Percentiles rank a stretch among this genome's conserved stretches.
These are phyloP conservation scores for Aegle marmelos DNA, from an alignment of 345 rosid species.

Conservation along the genomic window DNA sequence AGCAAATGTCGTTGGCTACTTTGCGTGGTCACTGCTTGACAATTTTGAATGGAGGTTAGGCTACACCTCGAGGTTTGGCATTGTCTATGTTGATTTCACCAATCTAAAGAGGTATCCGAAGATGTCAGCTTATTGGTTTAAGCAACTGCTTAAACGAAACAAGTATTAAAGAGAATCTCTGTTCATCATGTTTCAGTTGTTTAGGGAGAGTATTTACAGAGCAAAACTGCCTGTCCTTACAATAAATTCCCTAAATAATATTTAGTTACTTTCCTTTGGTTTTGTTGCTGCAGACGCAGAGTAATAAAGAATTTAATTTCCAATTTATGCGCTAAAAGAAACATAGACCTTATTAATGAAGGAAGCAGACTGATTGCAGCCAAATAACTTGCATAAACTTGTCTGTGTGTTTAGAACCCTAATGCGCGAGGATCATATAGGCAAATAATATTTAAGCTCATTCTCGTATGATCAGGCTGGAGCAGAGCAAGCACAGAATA, in stretches of 20 bases:
- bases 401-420: not conserved
- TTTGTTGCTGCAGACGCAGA: not conserved
- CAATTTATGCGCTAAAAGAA: not conserved
- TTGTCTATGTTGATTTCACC: constrained; percentile 74
- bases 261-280: not conserved
- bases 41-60: constrained; percentile 94
- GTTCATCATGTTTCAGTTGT: not conserved
- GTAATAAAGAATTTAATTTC: not conserved
- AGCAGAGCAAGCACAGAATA: not conserved
- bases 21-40: constrained; percentile 95
- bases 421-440: not conserved
- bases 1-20: constrained; percentile 80
- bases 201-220: not conserved
- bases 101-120: constrained; percentile 81
- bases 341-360: not conserved
- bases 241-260: not conserved
- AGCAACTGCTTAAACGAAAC: constrained; percentile 45
- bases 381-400: not conserved
- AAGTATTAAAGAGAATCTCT: constrained; percentile 16
- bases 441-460: not conserved
- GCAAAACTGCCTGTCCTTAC: not conserved
- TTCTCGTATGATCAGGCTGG: not conserved
- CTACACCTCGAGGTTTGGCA: constrained; percentile 93
- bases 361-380: not conserved
- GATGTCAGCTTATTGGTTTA: constrained; percentile 94